Conservation (phyloP, 2,329 filamentous ascomycete species). For the Cladosporium velox region DNA sequence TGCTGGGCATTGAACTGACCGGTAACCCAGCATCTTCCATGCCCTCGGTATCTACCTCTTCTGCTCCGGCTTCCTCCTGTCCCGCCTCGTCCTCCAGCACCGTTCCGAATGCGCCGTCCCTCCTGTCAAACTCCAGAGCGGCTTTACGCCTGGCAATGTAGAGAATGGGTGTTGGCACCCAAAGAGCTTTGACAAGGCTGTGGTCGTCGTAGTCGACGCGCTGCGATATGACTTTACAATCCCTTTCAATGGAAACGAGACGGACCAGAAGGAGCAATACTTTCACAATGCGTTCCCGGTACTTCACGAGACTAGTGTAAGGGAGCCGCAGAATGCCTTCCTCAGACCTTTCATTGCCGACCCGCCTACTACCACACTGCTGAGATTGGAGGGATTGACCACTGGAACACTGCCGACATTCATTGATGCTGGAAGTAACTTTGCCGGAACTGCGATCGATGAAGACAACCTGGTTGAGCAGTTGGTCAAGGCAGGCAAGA, state of each 20-base stretch:
- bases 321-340: conserved; percentile 78
- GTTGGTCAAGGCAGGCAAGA: conserved; percentile 66
- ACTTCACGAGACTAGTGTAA: conserved; percentile 76
- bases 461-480: conserved; percentile 79
- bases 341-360: conserved; percentile 95
- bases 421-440: conserved; percentile 90
- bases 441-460: conserved; percentile 91
- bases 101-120: conserved; percentile 75
- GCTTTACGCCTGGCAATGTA: conserved; percentile 43
- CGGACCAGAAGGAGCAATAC: conserved; percentile 54
- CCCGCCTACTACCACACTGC: conserved; percentile 89
- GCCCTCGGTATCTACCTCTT: conserved; percentile 84
- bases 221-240: conserved; percentile 96
- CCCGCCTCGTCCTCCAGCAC: conserved; percentile 76
- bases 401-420: conserved; percentile 95
- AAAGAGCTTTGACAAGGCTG: conserved; percentile 86
- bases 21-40: conserved; percentile 63
- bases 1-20: conserved; percentile 23
- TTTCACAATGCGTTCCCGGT: conserved; percentile 90
- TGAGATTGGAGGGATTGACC: conserved; percentile 88
- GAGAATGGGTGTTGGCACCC: conserved; percentile 90
- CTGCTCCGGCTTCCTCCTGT: conserved; percentile 91
- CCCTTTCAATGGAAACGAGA: conserved; percentile 61
- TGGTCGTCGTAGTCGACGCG: conserved; percentile 89
- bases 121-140: conserved; percentile 56